phyloP scores from a whole-genome alignment of 176 grass and related monocot species.

The Tillandsia fasciculata region DNA sequence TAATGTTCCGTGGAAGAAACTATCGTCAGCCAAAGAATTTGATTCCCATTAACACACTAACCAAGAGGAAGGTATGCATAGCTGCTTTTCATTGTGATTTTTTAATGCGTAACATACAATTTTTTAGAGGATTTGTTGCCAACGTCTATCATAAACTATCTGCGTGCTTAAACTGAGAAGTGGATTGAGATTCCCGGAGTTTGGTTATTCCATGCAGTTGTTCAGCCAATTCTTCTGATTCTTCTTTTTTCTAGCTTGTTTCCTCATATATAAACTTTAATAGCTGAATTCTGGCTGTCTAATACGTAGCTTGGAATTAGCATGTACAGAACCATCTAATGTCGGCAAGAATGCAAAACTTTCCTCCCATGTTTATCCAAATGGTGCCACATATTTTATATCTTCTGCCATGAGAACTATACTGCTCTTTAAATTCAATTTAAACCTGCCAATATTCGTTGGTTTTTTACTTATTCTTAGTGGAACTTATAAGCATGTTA shows the following conservation, averaged over 20 bases:
- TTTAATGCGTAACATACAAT: neutral
- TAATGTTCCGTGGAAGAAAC: slow-evolving; percentile 96
- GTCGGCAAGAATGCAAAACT: neutral
- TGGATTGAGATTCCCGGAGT: neutral
- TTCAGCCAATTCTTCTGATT: no score
- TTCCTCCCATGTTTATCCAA: neutral
- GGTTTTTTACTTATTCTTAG: neutral
- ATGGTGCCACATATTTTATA: neutral
- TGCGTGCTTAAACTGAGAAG: neutral
- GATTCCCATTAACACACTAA: slow-evolving; percentile 95
- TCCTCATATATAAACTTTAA: no score
- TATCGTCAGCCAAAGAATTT: slow-evolving; percentile 98
- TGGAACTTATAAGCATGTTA: neutral
- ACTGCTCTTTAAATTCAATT: no score
- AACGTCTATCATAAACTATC: neutral
- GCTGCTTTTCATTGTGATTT: slow-evolving; percentile 11
- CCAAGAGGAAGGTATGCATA: slow-evolving; percentile 81
- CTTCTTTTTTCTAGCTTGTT: no score
- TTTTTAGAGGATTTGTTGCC: neutral
- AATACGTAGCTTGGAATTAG: neutral
- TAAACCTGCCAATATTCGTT: neutral
- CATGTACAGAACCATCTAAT: neutral
- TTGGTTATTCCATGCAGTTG: neutral
- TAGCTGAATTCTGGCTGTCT: no score
- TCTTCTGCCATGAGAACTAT: neutral